phyloP scores from a whole-genome alignment of 176 grass and related monocot species.

The Oryza coarctata region DNA sequence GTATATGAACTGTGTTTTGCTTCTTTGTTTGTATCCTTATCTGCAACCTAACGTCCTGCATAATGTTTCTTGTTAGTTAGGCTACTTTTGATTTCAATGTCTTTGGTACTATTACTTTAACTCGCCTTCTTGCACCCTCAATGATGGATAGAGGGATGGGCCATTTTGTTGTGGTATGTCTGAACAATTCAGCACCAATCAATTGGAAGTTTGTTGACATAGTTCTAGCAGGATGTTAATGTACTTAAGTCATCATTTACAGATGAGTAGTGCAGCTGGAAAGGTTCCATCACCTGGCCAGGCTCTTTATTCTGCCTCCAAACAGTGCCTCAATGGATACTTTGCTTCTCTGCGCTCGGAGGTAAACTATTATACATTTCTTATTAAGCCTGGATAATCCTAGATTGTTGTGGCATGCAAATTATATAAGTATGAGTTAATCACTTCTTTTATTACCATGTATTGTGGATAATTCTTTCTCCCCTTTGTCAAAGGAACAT shows the following conservation, averaged over 20 bases:
- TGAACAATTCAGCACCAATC: neutral
- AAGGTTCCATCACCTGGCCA: constrained; percentile 87
- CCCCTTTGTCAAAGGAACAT: neutral
- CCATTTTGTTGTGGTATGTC: constrained; percentile 93
- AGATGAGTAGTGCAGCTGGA: constrained; percentile 99
- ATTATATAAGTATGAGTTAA: neutral
- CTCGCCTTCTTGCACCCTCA: constrained; percentile 72
- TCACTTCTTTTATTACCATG: neutral
- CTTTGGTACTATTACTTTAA: constrained; percentile 74
- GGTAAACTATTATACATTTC: constrained; percentile 33
- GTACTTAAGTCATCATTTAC: constrained; percentile 30
- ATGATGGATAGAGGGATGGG: constrained; percentile 96
- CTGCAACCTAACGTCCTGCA: constrained; percentile 5
- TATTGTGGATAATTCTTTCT: constrained; percentile 13
- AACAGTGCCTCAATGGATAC: constrained; percentile 98
- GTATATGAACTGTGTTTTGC: constrained; percentile 41
- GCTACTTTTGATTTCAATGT: constrained; percentile 80
- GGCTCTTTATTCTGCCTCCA: constrained; percentile 84
- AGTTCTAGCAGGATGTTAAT: constrained; percentile 23
- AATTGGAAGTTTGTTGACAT: neutral
- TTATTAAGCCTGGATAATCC: neutral
- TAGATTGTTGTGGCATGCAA: neutral
- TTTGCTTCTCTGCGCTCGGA: constrained; percentile 84
- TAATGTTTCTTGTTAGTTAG: constrained; percentile 44
- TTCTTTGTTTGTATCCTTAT: constrained; percentile 22